A percentile compares a stretch with the other conserved stretches of the same genome.
These are phyloP conservation scores for Nasturtium officinale DNA, from an alignment of 345 rosid species.

Conservation along the genomic window DNA sequence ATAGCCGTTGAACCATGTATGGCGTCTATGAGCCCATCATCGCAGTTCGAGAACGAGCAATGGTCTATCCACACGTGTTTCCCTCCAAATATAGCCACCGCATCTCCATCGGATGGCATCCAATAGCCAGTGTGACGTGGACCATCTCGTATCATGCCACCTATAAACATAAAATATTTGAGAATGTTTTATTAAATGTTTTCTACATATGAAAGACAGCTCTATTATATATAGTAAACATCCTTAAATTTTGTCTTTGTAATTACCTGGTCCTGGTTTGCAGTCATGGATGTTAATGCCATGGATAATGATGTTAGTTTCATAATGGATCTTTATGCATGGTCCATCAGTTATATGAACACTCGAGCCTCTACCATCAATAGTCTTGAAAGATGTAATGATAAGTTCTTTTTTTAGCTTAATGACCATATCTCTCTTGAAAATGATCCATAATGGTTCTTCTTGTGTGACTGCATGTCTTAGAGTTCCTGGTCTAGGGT, in stretches of 20 bases:
- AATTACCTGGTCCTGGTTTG: conserved; percentile 45
- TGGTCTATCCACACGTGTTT: conserved; percentile 73
- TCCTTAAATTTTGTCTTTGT: background rate
- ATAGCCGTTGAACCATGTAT: conserved; percentile 80
- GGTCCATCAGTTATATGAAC: conserved; percentile 79
- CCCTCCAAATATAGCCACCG: conserved; percentile 58
- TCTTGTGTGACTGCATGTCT: conserved; percentile 74
- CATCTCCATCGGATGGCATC: conserved; percentile 68
- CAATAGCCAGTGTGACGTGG: conserved; percentile 63
- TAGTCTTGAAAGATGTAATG: conserved; percentile 70
- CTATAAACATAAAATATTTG: conserved; percentile 2
- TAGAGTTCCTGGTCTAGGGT: conserved; percentile 71
- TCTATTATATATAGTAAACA: background rate
- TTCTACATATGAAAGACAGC: no score
- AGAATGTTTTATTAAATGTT: no score
- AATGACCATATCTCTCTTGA: conserved; percentile 77
- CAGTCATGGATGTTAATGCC: conserved; percentile 78
- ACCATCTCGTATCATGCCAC: conserved; percentile 56
- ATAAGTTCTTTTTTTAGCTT: conserved; percentile 62
- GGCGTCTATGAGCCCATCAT: conserved; percentile 76
- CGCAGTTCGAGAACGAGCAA: conserved; percentile 74
- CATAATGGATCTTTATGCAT: conserved; percentile 68
- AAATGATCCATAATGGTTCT: conserved; percentile 77
- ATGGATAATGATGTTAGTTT: conserved; percentile 70
- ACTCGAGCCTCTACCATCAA: conserved; percentile 80